Evolutionary conservation across 1,284 basidiomycete genomes (phyloP), one percentile per base, ranked within the genome.

Genomic region (Wallemia mellicola): DNA sequence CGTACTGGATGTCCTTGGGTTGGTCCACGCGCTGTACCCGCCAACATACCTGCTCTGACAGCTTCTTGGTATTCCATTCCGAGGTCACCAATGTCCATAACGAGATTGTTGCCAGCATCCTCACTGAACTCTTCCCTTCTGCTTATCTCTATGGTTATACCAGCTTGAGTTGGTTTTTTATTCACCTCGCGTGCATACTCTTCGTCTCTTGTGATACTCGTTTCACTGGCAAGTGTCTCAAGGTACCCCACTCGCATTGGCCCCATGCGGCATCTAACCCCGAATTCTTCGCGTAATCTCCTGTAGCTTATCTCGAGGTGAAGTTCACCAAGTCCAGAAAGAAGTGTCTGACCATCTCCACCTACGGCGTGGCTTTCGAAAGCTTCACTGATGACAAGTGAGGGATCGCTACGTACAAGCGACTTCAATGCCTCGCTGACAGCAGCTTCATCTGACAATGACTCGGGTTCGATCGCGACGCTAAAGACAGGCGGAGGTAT

Each of bases 241-340:
- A 84, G 77, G 70, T 82, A 87, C 67, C 79, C 81, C 58, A 91
- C 86, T 2, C 81, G 75, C 60, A 86, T 78, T 59, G 71, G 72
- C 1, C 86, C 86, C 66, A 87, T 76, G 66, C 85, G 78, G 63
- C 85, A 87, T 48, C 77, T 74, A 22, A 75, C 84, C 27, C 78
- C 75, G 78, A 83, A 91, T 69, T 89, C 86, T 61, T 85, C 79
- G 59, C 73, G 74, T 28, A 91, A 71, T 26, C 87, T 75, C 32
- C 79, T 78, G 68, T 86, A 83, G 1, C 87, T 76, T 61, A 91
- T 88, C 68, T 91, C 86, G 5, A 91, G 75, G 67, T 91, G 86
- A 27, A 91, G 74, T 33, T 83, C 79, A 15, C 86, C 86, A 60
- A 89, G 77, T 2, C 86, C 86, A 64, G 86, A 83, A 1, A 87